phyloP scores from a whole-genome alignment of 2,329 filamentous ascomycete genomes.

The Fusarium denticulatum region DNA sequence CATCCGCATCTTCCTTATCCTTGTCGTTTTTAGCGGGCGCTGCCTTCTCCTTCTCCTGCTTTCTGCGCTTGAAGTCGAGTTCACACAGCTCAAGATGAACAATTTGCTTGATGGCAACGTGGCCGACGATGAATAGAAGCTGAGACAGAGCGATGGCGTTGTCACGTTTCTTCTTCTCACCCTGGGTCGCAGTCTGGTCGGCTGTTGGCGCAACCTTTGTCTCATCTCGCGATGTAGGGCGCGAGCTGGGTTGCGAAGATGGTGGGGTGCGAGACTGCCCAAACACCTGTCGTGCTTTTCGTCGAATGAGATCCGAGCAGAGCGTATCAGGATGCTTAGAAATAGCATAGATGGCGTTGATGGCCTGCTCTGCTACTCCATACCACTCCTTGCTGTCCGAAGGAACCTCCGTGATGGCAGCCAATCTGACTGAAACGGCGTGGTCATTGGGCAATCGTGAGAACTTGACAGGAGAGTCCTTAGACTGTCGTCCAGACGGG shows the following conservation, averaged over 20 bases:
- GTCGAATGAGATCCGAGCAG: slow-evolving; percentile 88
- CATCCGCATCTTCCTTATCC: slow-evolving; percentile 77
- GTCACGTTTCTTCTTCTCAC: slow-evolving; percentile 66
- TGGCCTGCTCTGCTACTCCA: slow-evolving; percentile 93
- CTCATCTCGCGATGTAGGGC: slow-evolving; percentile 58
- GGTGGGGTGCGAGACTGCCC: slow-evolving; percentile 53
- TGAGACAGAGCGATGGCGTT: slow-evolving; percentile 84
- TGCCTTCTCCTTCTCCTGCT: slow-evolving; percentile 85
- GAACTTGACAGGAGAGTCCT: slow-evolving; percentile 74
- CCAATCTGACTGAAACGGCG: slow-evolving; percentile 82
- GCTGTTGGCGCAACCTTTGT: slow-evolving; percentile 48
- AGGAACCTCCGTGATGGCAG: slow-evolving; percentile 83
- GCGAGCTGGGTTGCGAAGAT: slow-evolving; percentile 59
- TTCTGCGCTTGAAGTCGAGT: slow-evolving; percentile 95
- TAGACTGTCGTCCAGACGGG: slow-evolving; percentile 80
- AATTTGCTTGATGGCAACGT: slow-evolving; percentile 98
- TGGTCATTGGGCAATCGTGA: slow-evolving; percentile 92
- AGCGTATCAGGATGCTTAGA: slow-evolving; percentile 94
- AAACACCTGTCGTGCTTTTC: slow-evolving; percentile 87
- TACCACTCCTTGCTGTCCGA: slow-evolving; percentile 96
- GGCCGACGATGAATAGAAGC: slow-evolving; percentile 92
- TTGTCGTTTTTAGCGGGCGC: slow-evolving; percentile 59
- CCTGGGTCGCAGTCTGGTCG: slow-evolving; percentile 49
- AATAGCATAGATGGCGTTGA: slow-evolving; percentile 92
- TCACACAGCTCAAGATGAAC: slow-evolving; percentile 98